Percentiles rank a stretch among this genome's conserved stretches.
These are phyloP conservation scores for Xanthoceras sorbifolium DNA, from an alignment of 345 rosid species.

Conservation along the genomic window DNA sequence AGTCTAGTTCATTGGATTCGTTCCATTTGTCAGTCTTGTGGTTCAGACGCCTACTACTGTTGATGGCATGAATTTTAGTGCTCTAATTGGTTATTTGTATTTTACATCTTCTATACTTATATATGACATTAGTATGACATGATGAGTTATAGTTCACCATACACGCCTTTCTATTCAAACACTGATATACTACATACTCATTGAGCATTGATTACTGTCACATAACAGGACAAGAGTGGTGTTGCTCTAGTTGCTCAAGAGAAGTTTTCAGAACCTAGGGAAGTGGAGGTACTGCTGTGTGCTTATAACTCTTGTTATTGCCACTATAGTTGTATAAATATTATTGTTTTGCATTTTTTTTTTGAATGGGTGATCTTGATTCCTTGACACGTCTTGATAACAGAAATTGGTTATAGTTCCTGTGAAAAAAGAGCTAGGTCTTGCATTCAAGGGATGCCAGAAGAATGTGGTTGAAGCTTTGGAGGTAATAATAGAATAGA, in stretches of 20 bases:
- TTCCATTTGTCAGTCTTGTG: neutral
- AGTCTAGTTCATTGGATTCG: neutral
- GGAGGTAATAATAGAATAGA: conserved; percentile 50
- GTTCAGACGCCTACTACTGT: neutral
- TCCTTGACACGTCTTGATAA: conserved; percentile 1
- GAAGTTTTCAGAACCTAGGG: conserved; percentile 82
- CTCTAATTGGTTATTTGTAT: neutral
- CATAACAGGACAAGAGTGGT: conserved; percentile 80
- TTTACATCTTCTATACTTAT: neutral
- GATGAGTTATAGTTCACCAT: neutral
- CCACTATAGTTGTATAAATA: neutral
- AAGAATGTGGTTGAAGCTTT: conserved; percentile 78
- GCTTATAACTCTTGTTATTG: neutral
- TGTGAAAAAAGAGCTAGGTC: conserved; percentile 84
- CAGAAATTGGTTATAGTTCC: conserved; percentile 83
- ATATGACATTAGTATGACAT: neutral
- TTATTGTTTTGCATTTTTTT: neutral
- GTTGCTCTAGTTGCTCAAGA: conserved; percentile 81
- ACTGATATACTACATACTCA: conserved; percentile 4
- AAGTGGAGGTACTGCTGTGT: conserved; percentile 70
- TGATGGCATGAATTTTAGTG: neutral
- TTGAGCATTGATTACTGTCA: conserved; percentile 7
- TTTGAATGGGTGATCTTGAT: neutral
- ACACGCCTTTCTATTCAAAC: neutral
- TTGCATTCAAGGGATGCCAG: conserved; percentile 82